Evolutionary conservation across 495 filamentous ascomycete genomes (phyloP), one percentile per base, ranked within the genome.

Genomic region (Baudoinia panamericana): DNA sequence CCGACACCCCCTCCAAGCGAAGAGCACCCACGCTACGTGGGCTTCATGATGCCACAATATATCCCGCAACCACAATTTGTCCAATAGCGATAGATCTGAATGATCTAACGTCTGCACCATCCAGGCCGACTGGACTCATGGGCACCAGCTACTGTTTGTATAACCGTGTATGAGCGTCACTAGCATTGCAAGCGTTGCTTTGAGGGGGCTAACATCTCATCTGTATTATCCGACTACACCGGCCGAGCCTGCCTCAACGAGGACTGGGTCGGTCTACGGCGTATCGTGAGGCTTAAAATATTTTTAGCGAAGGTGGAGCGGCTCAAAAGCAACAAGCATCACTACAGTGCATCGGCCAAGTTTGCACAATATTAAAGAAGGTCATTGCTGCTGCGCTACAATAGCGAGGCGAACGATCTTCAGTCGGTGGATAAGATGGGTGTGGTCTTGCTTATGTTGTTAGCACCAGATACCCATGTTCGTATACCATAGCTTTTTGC

Each of bases 1-100:
- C 51, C 56, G 11, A 63, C 58, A 15, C 56, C 58, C 12, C 55
- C 57, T 15, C 41, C 56, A 25, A 59, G 54, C 43, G 50, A 46
- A n/a, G 55, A 55, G 32, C 52, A 56, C 9, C 19, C 30, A 16
- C 40, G 45, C 18, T 19, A 40, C 5, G 19, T 38, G 24, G 23
- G 43, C 34, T 42, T 27, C 25, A 26, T 28, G 22, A 25, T 16
- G 15, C 18, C 34, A 11, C 41, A 42, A 12, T 56, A 58, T 36
- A 40, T 56, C 16, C 47, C 40, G 47, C 50, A 50, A 15, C 41
- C 53, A 24, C 55, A 58, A 22, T 48, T 48, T 35, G 39, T 45
- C 26, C 44, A 54, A 30, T 51, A 29, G 18, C 23, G 9, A 31
- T 9, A n/a, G n/a, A n/a, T n/a, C n/a, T n/a, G n/a, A n/a, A n/a